Percentiles rank a stretch among this genome's conserved stretches.
Evolutionary conservation across 306 rosid genomes (phyloP).

Genomic region (Cucurbita moschata): DNA sequence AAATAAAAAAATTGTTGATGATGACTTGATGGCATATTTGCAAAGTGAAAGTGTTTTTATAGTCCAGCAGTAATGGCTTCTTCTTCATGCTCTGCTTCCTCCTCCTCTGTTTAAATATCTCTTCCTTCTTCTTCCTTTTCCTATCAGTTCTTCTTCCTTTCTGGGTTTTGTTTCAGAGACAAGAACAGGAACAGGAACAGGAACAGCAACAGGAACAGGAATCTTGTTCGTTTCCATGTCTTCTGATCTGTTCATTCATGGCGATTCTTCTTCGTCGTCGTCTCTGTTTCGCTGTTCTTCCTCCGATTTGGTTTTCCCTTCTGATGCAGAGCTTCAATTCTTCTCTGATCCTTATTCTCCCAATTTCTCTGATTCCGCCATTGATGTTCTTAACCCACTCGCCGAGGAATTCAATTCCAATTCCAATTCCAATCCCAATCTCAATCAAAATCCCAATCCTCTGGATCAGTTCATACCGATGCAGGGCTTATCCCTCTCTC

Average conservation of each 20-base stretch:
- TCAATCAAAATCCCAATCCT: background rate
- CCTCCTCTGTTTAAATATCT: background rate
- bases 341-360: conserved; percentile 30
- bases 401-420: conserved; percentile 15
- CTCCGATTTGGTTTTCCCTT: conserved; percentile 19
- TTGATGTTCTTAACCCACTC: conserved; percentile 11
- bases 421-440: background rate
- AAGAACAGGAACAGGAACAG: too few relatives aligned
- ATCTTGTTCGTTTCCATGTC: conserved; percentile 30
- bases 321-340: conserved; percentile 30
- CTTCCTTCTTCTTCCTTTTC: background rate
- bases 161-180: background rate
- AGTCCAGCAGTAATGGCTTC: background rate
- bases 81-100: background rate
- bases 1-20: background rate
- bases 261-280: conserved; percentile 10
- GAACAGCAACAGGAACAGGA: background rate
- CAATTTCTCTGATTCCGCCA: conserved; percentile 24
- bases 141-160: background rate
- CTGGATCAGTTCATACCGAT: conserved; percentile 22
- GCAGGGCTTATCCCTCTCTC: conserved; percentile 24
- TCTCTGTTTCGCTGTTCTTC: conserved; percentile 26
- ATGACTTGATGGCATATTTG: background rate
- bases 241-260: conserved; percentile 37
- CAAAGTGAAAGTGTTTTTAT: background rate